Conservation (phyloP, 2,329 filamentous ascomycete genomes). For the Sarocladium strictum region DNA sequence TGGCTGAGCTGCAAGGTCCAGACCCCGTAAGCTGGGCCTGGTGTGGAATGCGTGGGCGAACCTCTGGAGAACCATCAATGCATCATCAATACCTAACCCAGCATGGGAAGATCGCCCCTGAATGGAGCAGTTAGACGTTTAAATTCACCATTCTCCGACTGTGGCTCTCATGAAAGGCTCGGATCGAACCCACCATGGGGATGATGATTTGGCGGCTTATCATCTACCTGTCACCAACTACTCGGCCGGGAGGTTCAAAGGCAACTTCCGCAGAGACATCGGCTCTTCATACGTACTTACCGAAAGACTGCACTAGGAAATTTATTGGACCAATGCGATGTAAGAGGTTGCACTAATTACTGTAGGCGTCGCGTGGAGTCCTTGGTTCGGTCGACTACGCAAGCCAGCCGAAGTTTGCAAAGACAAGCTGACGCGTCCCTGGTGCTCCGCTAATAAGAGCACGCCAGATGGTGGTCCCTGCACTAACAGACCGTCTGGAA, state of each 20-base stretch:
- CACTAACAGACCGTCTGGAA: background rate
- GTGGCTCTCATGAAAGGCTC: background rate
- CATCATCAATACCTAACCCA: no score
- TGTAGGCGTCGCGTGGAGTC: background rate
- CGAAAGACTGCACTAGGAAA: background rate
- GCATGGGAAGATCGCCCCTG: no score
- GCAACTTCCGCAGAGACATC: no score
- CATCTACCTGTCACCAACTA: background rate
- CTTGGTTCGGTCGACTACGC: background rate
- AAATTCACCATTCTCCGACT: no score
- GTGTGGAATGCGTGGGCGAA: no score
- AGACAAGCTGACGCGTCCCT: background rate
- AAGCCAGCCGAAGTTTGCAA: slow-evolving; percentile 1
- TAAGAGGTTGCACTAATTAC: background rate
- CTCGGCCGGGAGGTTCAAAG: background rate
- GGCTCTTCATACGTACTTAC: no score
- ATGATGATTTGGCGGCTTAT: no score
- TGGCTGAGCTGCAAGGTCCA: no score
- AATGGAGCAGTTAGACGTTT: no score
- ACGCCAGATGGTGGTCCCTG: background rate
- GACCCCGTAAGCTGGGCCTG: no score
- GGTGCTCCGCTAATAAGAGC: background rate
- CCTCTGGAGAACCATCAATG: no score
- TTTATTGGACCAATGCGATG: background rate
- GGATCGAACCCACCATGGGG: background rate